Percentiles rank a stretch among this genome's conserved stretches.
Conservation (phyloP, 2,329 filamentous ascomycete genomes). For the Aspergillus pseudoterreus region DNA sequence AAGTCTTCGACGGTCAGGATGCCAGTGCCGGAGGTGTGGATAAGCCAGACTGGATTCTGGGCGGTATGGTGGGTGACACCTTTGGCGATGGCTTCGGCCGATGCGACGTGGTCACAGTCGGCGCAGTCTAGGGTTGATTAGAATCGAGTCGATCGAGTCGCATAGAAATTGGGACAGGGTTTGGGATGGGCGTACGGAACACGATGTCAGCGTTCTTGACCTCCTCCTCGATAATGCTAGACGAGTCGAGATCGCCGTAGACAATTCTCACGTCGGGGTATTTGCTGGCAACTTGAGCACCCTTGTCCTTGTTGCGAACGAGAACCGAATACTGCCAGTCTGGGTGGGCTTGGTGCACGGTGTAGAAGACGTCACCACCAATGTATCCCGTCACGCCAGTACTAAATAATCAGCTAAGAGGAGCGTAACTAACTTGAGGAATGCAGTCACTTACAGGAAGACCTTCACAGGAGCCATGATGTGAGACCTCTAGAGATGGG, state of each 20-base stretch:
- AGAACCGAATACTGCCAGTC: constrained; percentile 45
- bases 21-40: constrained; percentile 45
- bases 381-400: constrained; percentile 54
- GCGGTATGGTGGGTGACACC: constrained; percentile 35
- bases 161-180: background rate
- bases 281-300: constrained; percentile 33
- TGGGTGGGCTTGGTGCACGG: constrained; percentile 43
- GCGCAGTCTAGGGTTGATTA: constrained; percentile 32
- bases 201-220: constrained; percentile 47
- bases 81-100: constrained; percentile 40
- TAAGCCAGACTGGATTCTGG: constrained; percentile 37
- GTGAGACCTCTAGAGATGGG: background rate
- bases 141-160: background rate
- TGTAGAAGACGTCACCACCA: constrained; percentile 50
- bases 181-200: constrained; percentile 29
- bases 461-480: constrained; percentile 30
- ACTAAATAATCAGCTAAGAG: constrained; percentile 24
- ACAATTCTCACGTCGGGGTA: constrained; percentile 43
- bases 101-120: constrained; percentile 42
- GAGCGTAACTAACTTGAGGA: constrained; percentile 5
- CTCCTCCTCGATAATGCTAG: constrained; percentile 39
- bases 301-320: constrained; percentile 44
- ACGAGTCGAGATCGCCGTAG: constrained; percentile 41
- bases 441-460: constrained; percentile 25
- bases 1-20: constrained; percentile 43